These are phyloP conservation scores for Sordariomycetes sp. DNA, from an alignment of 2,329 filamentous ascomycete genomes.

Conservation along the genomic window DNA sequence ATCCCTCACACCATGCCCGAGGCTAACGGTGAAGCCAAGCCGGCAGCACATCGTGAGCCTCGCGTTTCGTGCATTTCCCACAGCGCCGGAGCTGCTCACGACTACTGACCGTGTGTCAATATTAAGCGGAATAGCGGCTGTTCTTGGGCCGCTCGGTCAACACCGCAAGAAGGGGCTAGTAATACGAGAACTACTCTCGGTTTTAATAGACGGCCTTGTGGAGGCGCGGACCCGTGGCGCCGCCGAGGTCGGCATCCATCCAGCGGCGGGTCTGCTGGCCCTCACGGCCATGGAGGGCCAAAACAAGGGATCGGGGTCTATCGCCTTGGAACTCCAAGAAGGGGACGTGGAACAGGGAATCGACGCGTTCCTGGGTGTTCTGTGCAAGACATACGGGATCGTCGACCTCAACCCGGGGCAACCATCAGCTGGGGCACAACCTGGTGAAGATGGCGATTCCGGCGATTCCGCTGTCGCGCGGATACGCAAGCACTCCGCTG, in stretches of 20 bases:
- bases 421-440: conserved; percentile 12
- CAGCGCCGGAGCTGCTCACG: conserved; percentile 55
- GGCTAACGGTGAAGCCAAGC: conserved; percentile 43
- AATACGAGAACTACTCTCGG: conserved; percentile 72
- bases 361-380: conserved; percentile 48
- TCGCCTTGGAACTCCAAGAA: conserved; percentile 50
- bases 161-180: conserved; percentile 88
- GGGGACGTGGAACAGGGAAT: conserved; percentile 56
- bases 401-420: conserved; percentile 33
- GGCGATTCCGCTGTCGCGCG: conserved; percentile 40
- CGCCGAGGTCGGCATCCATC: conserved; percentile 93
- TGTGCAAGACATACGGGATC: conserved; percentile 56
- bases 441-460: conserved; percentile 9
- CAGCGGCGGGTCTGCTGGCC: conserved; percentile 74
- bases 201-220: conserved; percentile 74
- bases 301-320: conserved; percentile 29
- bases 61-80: conserved; percentile 61
- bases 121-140: conserved; percentile 75
- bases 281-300: conserved; percentile 42
- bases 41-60: conserved; percentile 55
- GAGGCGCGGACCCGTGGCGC: conserved; percentile 88
- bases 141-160: conserved; percentile 69
- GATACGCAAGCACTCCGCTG: conserved; percentile 47
- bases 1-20: conserved; percentile 37
- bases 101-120: conserved; percentile 69